Evolutionary conservation across 78 protist genomes (phyloP).

Genomic region (Chrysochromulina parva): DNA sequence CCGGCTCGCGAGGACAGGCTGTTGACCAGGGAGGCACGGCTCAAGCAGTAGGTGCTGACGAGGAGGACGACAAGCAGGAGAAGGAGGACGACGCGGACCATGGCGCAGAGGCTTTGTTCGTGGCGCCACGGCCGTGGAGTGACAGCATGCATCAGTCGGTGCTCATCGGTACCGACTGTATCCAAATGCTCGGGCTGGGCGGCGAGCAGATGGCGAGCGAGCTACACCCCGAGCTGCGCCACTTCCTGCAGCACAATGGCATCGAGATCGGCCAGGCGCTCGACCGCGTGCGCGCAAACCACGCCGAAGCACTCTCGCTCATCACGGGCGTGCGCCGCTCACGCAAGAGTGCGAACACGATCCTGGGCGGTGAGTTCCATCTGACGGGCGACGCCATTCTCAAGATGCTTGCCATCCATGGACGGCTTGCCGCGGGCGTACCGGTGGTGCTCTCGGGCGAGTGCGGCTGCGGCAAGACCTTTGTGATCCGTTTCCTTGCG

Average conservation of each 20-base stretch:
- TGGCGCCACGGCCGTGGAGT: not conserved
- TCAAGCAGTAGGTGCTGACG: not conserved
- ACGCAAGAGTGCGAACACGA: not conserved
- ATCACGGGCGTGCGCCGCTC: not conserved
- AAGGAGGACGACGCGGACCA: not conserved
- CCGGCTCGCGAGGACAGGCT: no score
- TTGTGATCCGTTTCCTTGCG: not conserved
- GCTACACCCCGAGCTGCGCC: not conserved
- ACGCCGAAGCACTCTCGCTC: not conserved
- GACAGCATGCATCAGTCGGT: not conserved
- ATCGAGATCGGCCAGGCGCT: not conserved
- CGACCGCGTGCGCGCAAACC: not conserved
- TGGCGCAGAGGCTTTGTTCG: not conserved
- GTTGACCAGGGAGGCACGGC: not conserved
- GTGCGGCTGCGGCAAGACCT: conserved; percentile 70
- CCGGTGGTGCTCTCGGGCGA: conserved; percentile 70
- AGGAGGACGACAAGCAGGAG: not conserved
- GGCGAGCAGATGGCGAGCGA: not conserved
- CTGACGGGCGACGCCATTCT: conserved; percentile 27
- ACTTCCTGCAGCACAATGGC: not conserved
- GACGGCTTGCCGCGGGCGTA: not conserved
- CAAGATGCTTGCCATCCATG: conserved; percentile 21
- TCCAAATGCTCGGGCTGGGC: not conserved
- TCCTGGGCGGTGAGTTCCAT: not conserved
- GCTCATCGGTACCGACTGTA: not conserved